These are phyloP conservation scores for Lepraria neglecta DNA, from an alignment of 495 filamentous ascomycete species.

Conservation along the genomic window DNA sequence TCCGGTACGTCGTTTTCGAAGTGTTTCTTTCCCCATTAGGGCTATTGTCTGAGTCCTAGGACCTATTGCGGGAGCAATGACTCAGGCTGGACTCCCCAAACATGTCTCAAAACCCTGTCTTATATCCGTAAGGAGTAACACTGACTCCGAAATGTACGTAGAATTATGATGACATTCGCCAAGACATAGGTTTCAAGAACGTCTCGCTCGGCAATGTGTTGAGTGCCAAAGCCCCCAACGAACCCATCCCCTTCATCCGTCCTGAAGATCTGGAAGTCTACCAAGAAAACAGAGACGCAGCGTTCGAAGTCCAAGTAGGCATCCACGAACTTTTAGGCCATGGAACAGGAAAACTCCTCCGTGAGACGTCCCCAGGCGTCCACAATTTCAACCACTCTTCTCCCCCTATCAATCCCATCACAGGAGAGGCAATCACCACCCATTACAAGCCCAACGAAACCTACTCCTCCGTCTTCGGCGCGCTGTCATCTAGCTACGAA, in stretches of 20 bases:
- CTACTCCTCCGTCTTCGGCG: constrained; percentile 87
- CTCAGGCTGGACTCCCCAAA: too few species aligned
- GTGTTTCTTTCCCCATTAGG: too few species aligned
- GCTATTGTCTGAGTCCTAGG: too few species aligned
- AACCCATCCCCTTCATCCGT: constrained; percentile 81
- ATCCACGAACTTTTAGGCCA: constrained; percentile 95
- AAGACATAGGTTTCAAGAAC: constrained; percentile 96
- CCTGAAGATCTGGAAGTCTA: constrained; percentile 69
- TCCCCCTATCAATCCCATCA: constrained; percentile 75
- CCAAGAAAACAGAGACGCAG: constrained; percentile 68
- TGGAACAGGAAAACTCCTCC: constrained; percentile 89
- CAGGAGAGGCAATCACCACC: constrained; percentile 65
- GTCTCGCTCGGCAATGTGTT: constrained; percentile 88
- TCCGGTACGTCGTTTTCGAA: constrained; percentile 35
- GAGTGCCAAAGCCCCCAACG: constrained; percentile 80
- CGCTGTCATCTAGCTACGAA: constrained; percentile 80
- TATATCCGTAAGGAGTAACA: too few species aligned
- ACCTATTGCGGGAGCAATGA: too few species aligned
- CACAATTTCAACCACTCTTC: constrained; percentile 82
- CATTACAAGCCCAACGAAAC: constrained; percentile 94
- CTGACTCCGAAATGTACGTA: too few species aligned
- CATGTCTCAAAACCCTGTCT: too few species aligned
- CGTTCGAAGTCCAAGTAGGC: constrained; percentile 93
- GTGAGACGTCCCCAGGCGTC: constrained; percentile 71
- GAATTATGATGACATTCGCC: constrained; percentile 92